Evolutionary conservation across 1,284 basidiomycete genomes (phyloP).

Genomic region (Cystobasidium slooffiae): DNA sequence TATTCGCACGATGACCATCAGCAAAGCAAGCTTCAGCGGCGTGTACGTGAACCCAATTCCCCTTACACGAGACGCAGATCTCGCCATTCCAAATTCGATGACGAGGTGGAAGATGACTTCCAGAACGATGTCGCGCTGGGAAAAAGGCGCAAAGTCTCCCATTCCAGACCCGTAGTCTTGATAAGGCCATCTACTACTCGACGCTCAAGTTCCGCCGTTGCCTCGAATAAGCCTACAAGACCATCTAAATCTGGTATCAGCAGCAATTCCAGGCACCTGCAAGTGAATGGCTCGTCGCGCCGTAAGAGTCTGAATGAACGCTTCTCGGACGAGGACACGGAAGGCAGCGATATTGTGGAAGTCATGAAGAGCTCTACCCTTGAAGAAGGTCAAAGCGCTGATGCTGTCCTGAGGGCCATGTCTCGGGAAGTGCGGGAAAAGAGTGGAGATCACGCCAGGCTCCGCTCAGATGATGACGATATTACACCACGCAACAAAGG

Average conservation of each 20-base stretch:
- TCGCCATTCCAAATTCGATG: background rate
- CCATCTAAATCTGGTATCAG: background rate
- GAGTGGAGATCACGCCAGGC: background rate
- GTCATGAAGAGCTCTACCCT: slow-evolving; percentile 29
- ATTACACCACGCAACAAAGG: background rate
- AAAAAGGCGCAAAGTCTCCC: background rate
- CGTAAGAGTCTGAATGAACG: slow-evolving; percentile 4
- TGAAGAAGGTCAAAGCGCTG: slow-evolving; percentile 13
- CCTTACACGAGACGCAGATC: too few relatives aligned
- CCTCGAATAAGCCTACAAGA: slow-evolving; percentile 7
- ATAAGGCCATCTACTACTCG: background rate
- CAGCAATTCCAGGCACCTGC: background rate
- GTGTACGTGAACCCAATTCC: background rate
- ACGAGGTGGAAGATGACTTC: background rate
- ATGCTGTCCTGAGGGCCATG: background rate
- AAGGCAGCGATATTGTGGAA: slow-evolving; percentile 18
- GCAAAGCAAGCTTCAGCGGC: background rate
- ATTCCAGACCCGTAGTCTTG: background rate
- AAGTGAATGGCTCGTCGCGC: background rate
- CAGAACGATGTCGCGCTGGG: background rate
- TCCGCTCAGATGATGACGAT: background rate
- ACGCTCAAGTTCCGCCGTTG: background rate
- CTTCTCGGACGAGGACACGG: slow-evolving; percentile 12
- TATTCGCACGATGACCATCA: background rate
- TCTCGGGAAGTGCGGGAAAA: background rate